Conservation (phyloP, 2,329 filamentous ascomycete genomes). For the Pseudophaeomoniella oleicola region DNA sequence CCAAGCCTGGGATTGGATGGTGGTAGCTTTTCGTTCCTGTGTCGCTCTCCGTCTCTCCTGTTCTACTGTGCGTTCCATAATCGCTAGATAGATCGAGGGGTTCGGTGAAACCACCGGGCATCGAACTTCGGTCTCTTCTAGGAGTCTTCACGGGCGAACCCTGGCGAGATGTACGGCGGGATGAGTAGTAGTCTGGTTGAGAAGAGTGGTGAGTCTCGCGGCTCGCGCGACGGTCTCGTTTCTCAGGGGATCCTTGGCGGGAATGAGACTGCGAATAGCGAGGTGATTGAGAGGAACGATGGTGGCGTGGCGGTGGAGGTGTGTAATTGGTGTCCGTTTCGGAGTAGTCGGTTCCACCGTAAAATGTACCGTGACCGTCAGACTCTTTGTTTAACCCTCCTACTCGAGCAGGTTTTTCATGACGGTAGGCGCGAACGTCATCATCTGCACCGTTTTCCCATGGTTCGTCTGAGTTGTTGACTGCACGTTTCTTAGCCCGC, state of each 20-base stretch:
- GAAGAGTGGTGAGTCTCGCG: neutral
- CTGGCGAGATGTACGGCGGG: neutral
- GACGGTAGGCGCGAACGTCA: conserved; percentile 68
- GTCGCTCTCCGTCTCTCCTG: conserved; percentile 23
- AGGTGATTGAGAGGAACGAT: conserved; percentile 18
- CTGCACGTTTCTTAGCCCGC: conserved; percentile 23
- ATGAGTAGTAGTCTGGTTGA: neutral
- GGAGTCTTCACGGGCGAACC: conserved; percentile 1
- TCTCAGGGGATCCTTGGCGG: neutral
- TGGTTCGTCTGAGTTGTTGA: conserved; percentile 14
- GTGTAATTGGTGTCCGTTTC: conserved; percentile 36
- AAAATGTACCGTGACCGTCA: conserved; percentile 53
- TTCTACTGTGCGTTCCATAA: conserved; percentile 25
- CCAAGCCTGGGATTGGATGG: conserved; percentile 41
- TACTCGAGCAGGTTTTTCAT: conserved; percentile 73
- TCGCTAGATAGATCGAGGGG: conserved; percentile 27
- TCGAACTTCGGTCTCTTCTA: conserved; percentile 15
- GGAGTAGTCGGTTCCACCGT: conserved; percentile 62
- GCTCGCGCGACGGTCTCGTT: conserved; percentile 7
- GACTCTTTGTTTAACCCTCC: conserved; percentile 75
- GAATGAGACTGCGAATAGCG: conserved; percentile 14
- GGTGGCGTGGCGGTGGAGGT: conserved; percentile 6
- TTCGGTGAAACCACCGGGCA: conserved; percentile 26
- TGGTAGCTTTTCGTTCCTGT: conserved; percentile 40
- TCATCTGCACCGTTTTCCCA: conserved; percentile 50